Evolutionary conservation across 2,329 filamentous ascomycete genomes (phyloP), one percentile per base, ranked within the genome.

Genomic region (Hypomyces rosellus): DNA sequence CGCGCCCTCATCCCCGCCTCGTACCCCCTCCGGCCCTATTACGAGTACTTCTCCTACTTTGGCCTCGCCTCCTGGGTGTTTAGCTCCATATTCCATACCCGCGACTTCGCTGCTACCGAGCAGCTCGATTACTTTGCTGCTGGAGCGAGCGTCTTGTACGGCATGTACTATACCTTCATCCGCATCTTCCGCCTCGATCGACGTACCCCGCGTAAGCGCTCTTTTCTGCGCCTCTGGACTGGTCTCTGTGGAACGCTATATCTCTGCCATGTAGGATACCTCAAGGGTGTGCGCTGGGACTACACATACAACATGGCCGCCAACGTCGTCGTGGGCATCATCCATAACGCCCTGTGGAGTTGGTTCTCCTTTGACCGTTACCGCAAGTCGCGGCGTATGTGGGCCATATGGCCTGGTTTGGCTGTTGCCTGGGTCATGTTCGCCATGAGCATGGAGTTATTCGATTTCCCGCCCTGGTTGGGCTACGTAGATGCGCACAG

Each of bases 271-370:
- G 82, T 96, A 44, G 78, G 74, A 42, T 99, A 96, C 67, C 76
- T 99, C 49, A 89, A 86, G 63, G 81, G 89, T 59, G 88, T 91
- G 75, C 75, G 77, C 15, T 99, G 93, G 88, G 88, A 97, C 68
- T 99, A 99, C 67, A 87, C 86, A 5, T 99, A 99, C 72, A 99
- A 99, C 66, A 97, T 99, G 90, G 83, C 86, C 1, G 93, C 91
- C 46, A 99, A 97, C 62, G 88, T 99, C 16, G 82, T 79, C 3
- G 81, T 87, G 11, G 93, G 93, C 3, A 74, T 90, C 38, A 67
- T 91, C 4, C 85, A 90, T 64, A 96, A 97, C 61, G 47, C 84
- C 4, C 71, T 97, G 51, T 97, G 93, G 93, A 88, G 78, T 40
- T 86, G 81, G 68, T 96, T 95, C 69, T 91, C 87, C 65, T 81